Evolutionary conservation across 2,329 filamentous ascomycete genomes (phyloP).

Genomic region (Cucurbitaria berberidis): DNA sequence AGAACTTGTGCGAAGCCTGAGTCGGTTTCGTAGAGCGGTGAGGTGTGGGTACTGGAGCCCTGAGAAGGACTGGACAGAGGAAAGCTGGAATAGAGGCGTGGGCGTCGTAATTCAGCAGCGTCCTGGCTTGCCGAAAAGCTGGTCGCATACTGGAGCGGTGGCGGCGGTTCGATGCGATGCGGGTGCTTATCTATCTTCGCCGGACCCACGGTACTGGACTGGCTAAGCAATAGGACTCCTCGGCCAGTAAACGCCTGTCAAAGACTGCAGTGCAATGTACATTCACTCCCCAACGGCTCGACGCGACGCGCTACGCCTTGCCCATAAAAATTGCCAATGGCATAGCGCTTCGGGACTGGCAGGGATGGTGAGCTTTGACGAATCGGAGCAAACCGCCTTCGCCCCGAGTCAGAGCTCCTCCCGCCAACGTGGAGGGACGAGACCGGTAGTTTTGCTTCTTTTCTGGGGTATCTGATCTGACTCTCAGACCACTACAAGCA

Average conservation of each 20-base stretch:
- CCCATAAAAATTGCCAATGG: constrained; percentile 26
- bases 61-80: constrained; percentile 44
- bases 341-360: constrained; percentile 21
- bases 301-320: constrained; percentile 15
- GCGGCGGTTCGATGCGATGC: not conserved
- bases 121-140: constrained; percentile 36
- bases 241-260: not conserved
- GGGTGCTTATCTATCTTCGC: not conserved
- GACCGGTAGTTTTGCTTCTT: constrained; percentile 16
- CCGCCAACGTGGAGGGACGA: constrained; percentile 19
- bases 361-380: constrained; percentile 16
- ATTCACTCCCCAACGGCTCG: not conserved
- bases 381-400: constrained; percentile 22
- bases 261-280: not conserved
- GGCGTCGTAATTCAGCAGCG: constrained; percentile 33
- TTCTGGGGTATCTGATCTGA: constrained; percentile 37
- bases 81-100: constrained; percentile 38
- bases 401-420: constrained; percentile 23
- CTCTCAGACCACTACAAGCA: constrained; percentile 30
- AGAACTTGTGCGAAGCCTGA: constrained; percentile 26
- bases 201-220: not conserved
- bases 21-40: constrained; percentile 10
- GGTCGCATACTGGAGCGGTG: constrained; percentile 37
- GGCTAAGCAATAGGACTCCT: not conserved
- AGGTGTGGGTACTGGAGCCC: constrained; percentile 15